Evolutionary conservation across 352 stramenopile genomes (phyloP).

Genomic region (Lagenidium giganteum): DNA sequence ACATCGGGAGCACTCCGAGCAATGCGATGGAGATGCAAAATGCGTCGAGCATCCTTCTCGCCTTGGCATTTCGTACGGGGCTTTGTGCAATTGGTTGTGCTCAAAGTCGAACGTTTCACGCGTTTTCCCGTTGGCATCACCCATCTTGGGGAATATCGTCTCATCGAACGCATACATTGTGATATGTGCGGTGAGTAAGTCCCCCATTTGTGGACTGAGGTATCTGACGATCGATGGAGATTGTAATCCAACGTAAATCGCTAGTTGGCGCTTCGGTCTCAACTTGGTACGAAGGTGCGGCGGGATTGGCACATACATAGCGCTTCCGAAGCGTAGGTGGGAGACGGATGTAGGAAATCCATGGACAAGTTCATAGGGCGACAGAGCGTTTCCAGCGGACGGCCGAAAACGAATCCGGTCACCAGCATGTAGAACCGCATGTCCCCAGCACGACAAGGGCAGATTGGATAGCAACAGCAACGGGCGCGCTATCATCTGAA

Average conservation of each 20-base stretch:
- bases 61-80: constrained; percentile 12
- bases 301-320: constrained; percentile 14
- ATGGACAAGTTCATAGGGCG: constrained; percentile 6
- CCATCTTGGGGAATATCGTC: constrained; percentile 8
- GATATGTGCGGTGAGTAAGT: constrained; percentile 17
- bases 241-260: constrained; percentile 18
- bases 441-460: constrained; percentile 9
- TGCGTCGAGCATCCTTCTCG: constrained; percentile 14
- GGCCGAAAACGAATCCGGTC: constrained; percentile 7
- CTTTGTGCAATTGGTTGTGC: constrained; percentile 3
- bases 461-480: constrained; percentile 6
- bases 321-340: constrained; percentile 7
- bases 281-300: constrained; percentile 8
- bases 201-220: constrained; percentile 10
- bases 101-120: constrained; percentile 10
- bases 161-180: constrained; percentile 18
- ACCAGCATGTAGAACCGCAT: constrained; percentile 7
- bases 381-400: constrained; percentile 1
- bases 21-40: constrained; percentile 11
- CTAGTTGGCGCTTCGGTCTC: constrained; percentile 10
- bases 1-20: constrained; percentile 9
- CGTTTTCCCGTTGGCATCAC: constrained; percentile 5
- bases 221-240: constrained; percentile 17
- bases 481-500: constrained; percentile 9
- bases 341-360: constrained; percentile 2